Base-by-base conservation (phyloP, 2,329 filamentous ascomycete species). In the Amesomyces nigricolor region DNA sequence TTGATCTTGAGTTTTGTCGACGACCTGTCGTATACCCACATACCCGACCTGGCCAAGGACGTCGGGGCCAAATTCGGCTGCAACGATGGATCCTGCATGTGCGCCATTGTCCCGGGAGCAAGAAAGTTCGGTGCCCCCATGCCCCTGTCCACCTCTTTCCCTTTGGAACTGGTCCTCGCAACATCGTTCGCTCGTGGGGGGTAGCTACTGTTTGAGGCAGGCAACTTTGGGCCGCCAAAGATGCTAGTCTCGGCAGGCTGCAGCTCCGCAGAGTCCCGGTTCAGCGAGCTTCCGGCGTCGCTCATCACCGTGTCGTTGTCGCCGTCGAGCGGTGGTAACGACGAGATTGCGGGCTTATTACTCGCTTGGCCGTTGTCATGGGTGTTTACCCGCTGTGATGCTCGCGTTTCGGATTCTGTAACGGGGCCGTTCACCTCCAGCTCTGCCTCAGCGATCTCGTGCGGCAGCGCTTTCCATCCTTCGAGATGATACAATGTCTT, bases 401-500 rank as follows among this genome's bases (percentile, higher is more conserved):
- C 71, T 26, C 67, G 32, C 65, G 22, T 69, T 26, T 26, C 22
- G 66, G 30, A 35, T 35, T 52, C 73, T 67, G 44, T 48, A 42
- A 66, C 66, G 17, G 69, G 67, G 22, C 72, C 71, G 64, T 80
- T 83, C 62, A 80, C 72, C 42, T 76, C 76, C 43, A 79, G 77
- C 68, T 95, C 89, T 61, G 83, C 90, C 2, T 75, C 71, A 40
- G 75, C 73, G 29, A 95, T 82, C 62, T 90, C 87, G 9, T 75
- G 72, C 7, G 73, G 71, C 59, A 91, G 78, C 6, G 87, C 81
- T 61, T 84, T 84, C 89, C 94, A 99, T 5, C 94, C 94, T 72
- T 97, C 91, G 7, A 85, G 73, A 37, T 85, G 79, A 71, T 95
- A 99, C 13, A 95, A 73, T 13, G 83, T 78, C 67, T 89, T 86